Percentiles rank a stretch among this genome's conserved stretches.
phyloP scores from a whole-genome alignment of 352 stramenopile genomes.

The Paralagenidium karlingii region DNA sequence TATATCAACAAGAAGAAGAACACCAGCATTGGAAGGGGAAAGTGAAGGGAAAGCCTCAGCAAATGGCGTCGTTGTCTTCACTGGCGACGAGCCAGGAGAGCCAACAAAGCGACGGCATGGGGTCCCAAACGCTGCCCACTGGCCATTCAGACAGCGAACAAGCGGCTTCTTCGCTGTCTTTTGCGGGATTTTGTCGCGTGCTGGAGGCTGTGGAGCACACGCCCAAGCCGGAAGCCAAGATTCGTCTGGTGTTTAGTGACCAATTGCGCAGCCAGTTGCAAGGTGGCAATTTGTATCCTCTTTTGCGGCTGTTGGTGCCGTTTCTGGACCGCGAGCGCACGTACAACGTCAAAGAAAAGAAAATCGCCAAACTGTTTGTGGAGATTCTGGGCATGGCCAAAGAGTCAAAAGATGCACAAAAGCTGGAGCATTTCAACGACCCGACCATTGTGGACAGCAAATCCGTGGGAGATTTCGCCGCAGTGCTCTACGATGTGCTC shows the following conservation, averaged over 20 bases:
- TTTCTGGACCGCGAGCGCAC: conserved; percentile 75
- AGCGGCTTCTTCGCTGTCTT: conserved; percentile 37
- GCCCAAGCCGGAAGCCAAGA: conserved; percentile 58
- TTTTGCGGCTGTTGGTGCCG: conserved; percentile 60
- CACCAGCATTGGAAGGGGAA: no score
- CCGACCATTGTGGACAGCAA: conserved; percentile 69
- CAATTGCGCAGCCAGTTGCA: conserved; percentile 37
- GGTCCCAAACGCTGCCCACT: no score
- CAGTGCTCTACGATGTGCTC: conserved; percentile 61
- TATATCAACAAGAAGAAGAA: no score
- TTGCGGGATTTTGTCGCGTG: conserved; percentile 57
- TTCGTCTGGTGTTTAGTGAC: conserved; percentile 63
- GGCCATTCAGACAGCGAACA: no score
- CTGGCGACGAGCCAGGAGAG: no score
- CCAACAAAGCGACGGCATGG: no score
- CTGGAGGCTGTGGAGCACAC: conserved; percentile 58
- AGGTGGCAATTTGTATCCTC: conserved; percentile 47
- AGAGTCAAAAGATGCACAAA: conserved; percentile 56
- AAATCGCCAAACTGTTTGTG: conserved; percentile 69
- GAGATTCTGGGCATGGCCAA: conserved; percentile 53
- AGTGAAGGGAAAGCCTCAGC: no score
- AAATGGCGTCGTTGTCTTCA: no score
- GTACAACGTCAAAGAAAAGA: conserved; percentile 83
- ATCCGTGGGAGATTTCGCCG: conserved; percentile 68
- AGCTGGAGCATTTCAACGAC: conserved; percentile 74